Evolutionary conservation across 108 stramenopile species (phyloP), one percentile per base, ranked within the genome.

Genomic region (Skeletonema marinoi): DNA sequence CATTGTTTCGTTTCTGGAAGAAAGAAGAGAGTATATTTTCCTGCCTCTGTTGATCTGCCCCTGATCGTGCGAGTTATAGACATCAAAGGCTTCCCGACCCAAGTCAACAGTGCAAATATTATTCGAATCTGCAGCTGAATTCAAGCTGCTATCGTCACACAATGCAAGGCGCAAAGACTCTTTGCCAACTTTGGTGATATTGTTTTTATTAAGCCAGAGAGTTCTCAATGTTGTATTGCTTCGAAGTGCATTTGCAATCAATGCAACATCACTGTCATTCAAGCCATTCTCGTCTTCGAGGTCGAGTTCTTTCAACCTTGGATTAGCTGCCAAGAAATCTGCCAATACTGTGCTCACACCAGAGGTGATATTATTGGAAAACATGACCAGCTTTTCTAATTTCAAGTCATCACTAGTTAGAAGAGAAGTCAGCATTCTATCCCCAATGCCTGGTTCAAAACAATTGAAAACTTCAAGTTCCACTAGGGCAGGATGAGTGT

Each of bases 251-350:
- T 39, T 39, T 9, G 63, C 63, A 38, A 64, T 30, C 63, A 64
- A 64, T 10, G 1, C 63, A 25, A 12, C 32, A 39, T 33, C 30
- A 39, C 12, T 19, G 25, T 13, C 63, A 21, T 13, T 16, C 19
- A 64, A 39, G n/a, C n/a, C n/a, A 35, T 29, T 2, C 1, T 64
- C 38, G 0, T 21, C 10, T 35, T 0, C 10, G 6, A 64, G 33
- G 21, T 38, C 38, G 10, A 64, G 38, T 11, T 11, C 63, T 64
- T 29, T 19, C 38, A 64, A 10, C 7, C 21, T 19, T 19, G 63
- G 63, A 36, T 64, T 64, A 1, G 63, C 16, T 12, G 63, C 63
- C 9, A 64, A 39, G 63, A 38, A 39, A 64, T 64, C 32, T 38
- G 63, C 6, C 35, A 64, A 64, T 7, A 19, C 1, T 7, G 32